Evolutionary conservation across 176 grass and related monocot genomes (phyloP).

Genomic region (Dactylis glomerata): DNA sequence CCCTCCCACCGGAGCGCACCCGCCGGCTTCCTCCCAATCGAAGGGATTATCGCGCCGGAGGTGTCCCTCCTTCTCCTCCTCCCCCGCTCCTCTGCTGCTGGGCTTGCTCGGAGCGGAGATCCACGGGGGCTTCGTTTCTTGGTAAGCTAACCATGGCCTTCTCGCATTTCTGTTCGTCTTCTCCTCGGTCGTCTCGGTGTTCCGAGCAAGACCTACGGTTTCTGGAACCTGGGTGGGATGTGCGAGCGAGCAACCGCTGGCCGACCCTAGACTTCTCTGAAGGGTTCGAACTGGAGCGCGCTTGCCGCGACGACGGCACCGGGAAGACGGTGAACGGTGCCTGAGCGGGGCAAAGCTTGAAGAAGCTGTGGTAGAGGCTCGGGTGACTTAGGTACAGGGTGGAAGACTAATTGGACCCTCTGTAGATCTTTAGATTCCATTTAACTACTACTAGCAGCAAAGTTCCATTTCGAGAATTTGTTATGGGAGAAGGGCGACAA

Average conservation of each 20-base stretch:
- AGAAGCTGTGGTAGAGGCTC: slow-evolving; percentile 63
- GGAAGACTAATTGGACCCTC: not conserved
- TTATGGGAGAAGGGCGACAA: not conserved
- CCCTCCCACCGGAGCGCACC: not conserved
- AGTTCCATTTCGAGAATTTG: not conserved
- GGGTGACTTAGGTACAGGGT: not conserved
- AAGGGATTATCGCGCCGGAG: not conserved
- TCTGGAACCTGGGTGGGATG: not conserved
- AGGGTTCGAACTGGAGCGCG: not conserved
- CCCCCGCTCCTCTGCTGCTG: not conserved
- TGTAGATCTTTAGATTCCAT: not conserved
- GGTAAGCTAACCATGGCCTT: not conserved
- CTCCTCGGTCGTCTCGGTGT: not conserved
- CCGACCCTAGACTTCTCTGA: not conserved
- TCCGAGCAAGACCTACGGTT: not conserved
- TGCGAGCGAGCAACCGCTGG: not conserved
- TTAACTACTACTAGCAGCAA: not conserved
- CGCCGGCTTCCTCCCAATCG: not conserved
- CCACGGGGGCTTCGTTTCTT: not conserved
- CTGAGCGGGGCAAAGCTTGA: slow-evolving; percentile 38
- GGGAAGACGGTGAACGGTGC: not conserved
- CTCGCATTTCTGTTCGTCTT: not conserved
- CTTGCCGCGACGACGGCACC: not conserved
- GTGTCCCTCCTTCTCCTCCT: not conserved
- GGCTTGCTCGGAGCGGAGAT: not conserved